phyloP scores from a whole-genome alignment of 768 basidiomycete genomes.

The Mycena crocata region DNA sequence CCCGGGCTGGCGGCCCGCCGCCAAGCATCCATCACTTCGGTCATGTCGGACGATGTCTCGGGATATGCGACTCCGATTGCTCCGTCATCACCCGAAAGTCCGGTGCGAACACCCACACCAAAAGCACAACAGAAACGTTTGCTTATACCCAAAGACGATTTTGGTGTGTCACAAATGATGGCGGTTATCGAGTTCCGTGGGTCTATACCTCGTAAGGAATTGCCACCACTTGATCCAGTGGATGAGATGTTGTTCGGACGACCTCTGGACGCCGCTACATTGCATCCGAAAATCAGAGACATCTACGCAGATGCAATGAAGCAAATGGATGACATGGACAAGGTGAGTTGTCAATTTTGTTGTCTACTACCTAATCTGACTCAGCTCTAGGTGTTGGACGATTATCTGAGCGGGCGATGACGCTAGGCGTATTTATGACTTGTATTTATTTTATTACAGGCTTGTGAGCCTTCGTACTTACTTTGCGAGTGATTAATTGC shows the following conservation, averaged over 20 bases:
- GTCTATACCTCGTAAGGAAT: constrained; percentile 46
- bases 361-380: neutral
- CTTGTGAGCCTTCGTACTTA: constrained; percentile 1
- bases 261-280: constrained; percentile 64
- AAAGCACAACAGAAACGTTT: constrained; percentile 56
- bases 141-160: constrained; percentile 80
- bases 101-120: constrained; percentile 41
- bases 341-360: constrained; percentile 52
- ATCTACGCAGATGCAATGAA: constrained; percentile 79
- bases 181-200: constrained; percentile 83
- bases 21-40: constrained; percentile 80
- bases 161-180: constrained; percentile 89
- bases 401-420: constrained; percentile 24
- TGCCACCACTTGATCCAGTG: constrained; percentile 64
- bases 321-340: constrained; percentile 83
- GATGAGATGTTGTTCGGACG: constrained; percentile 81
- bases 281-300: constrained; percentile 80
- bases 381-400: constrained; percentile 19
- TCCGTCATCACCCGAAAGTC: constrained; percentile 41
- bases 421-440: constrained; percentile 6
- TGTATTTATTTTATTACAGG: constrained; percentile 22
- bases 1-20: constrained; percentile 49
- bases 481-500: constrained; percentile 15
- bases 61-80: constrained; percentile 59
- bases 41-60: constrained; percentile 70